Conservation (phyloP, 108 stramenopile species). For the Tribonema minus region DNA sequence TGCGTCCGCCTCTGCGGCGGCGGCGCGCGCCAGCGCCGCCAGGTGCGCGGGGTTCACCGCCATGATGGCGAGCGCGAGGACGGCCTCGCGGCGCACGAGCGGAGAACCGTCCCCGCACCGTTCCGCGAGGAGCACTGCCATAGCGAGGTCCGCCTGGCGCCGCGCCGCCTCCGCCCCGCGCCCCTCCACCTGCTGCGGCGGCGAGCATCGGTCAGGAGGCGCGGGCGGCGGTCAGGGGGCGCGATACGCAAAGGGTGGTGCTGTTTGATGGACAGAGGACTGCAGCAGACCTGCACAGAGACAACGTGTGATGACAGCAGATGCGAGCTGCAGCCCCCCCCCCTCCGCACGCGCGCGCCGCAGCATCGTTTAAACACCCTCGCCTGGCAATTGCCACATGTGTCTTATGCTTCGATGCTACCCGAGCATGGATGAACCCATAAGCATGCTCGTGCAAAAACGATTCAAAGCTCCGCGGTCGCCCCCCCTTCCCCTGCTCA, state of each 20-base stretch:
- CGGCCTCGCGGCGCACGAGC: conserved; percentile 74
- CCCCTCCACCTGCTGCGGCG: neutral
- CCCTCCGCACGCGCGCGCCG: too few relatives aligned
- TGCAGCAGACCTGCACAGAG: conserved; percentile 37
- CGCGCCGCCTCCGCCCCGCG: neutral
- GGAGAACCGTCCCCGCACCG: conserved; percentile 52
- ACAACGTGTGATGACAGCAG: too few relatives aligned
- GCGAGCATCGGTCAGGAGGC: too few relatives aligned
- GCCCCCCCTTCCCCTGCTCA: too few relatives aligned
- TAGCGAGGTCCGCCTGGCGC: conserved; percentile 10
- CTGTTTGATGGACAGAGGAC: neutral
- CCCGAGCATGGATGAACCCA: too few relatives aligned
- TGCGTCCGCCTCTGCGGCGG: neutral
- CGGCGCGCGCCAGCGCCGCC: conserved; percentile 58
- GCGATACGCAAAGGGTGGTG: neutral
- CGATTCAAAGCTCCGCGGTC: too few relatives aligned
- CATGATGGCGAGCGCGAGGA: conserved; percentile 62
- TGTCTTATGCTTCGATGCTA: too few relatives aligned
- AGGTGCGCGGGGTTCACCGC: conserved; percentile 68
- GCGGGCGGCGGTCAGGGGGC: neutral
- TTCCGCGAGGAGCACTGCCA: neutral
- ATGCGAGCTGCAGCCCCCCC: too few relatives aligned
- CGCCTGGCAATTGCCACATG: too few relatives aligned
- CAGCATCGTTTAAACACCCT: too few relatives aligned
- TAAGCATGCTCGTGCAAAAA: too few relatives aligned